A percentile compares a stretch with the other conserved stretches of the same genome.
Evolutionary conservation across 768 basidiomycete species (phyloP).

Genomic region (Hortiboletus flavorubellus): DNA sequence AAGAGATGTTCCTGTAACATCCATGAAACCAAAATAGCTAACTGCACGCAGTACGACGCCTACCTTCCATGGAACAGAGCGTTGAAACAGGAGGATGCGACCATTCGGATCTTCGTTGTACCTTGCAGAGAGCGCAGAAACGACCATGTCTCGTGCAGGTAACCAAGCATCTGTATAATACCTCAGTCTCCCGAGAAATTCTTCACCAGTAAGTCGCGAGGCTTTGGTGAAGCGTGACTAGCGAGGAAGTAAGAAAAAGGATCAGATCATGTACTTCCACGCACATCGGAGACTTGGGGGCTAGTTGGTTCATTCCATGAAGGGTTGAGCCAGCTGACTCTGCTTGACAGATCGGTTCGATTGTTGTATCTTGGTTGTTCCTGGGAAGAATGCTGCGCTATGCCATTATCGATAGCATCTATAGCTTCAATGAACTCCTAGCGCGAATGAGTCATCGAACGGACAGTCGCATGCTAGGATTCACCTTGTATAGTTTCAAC

Average conservation of each 20-base stretch:
- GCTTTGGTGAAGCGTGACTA: constrained; percentile 77
- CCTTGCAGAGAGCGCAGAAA: constrained; percentile 56
- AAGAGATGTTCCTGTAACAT: constrained; percentile 78
- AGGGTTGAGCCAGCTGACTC: constrained; percentile 84
- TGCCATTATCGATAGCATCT: constrained; percentile 94
- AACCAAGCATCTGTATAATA: constrained; percentile 91
- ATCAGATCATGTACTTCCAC: constrained; percentile 25
- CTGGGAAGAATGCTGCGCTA: constrained; percentile 72
- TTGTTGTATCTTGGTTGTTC: constrained; percentile 68
- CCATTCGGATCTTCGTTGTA: constrained; percentile 62
- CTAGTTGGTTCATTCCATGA: constrained; percentile 84
- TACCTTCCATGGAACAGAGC: constrained; percentile 88
- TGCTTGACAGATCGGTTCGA: constrained; percentile 79
- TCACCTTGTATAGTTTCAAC: constrained; percentile 85
- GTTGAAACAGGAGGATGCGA: constrained; percentile 74
- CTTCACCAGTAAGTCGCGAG: constrained; percentile 76
- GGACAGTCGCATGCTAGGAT: not conserved
- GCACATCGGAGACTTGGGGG: constrained; percentile 67
- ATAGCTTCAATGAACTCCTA: constrained; percentile 94
- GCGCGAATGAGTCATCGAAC: constrained; percentile 2
- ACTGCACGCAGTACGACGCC: constrained; percentile 3
- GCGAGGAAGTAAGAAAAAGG: constrained; percentile 6
- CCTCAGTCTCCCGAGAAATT: constrained; percentile 75
- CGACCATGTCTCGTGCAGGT: constrained; percentile 81
- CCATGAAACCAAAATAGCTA: constrained; percentile 14